These are phyloP conservation scores for Ascochyta clinopodiicola DNA, from an alignment of 2,329 filamentous ascomycete species.

Conservation along the genomic window DNA sequence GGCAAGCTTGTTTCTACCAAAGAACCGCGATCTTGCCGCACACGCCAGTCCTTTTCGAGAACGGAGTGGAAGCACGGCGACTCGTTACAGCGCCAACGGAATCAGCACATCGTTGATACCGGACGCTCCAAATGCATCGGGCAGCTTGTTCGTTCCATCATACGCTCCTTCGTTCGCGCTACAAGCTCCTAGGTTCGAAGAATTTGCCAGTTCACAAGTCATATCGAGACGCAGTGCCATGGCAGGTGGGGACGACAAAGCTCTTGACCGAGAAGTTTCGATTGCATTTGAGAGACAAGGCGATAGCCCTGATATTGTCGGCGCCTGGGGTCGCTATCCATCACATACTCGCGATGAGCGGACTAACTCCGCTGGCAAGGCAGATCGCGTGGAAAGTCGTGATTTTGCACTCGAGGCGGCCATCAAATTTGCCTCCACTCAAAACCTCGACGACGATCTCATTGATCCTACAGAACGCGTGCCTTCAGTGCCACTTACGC, in stretches of 20 bases:
- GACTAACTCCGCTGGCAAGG: slow-evolving; percentile 47
- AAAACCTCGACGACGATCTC: slow-evolving; percentile 26
- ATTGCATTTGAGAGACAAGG: slow-evolving; percentile 36
- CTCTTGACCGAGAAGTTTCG: slow-evolving; percentile 19
- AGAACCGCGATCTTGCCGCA: slow-evolving; percentile 39
- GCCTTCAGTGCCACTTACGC: slow-evolving; percentile 25
- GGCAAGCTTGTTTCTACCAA: slow-evolving; percentile 41
- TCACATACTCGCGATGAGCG: slow-evolving; percentile 54
- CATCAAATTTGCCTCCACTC: slow-evolving; percentile 31
- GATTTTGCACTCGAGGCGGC: slow-evolving; percentile 52
- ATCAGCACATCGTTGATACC: background rate
- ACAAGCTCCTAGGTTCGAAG: background rate
- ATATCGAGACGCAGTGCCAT: slow-evolving; percentile 32
- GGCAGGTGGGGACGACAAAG: slow-evolving; percentile 12
- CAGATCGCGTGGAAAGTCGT: slow-evolving; percentile 49
- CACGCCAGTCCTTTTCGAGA: slow-evolving; percentile 41
- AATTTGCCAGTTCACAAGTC: background rate
- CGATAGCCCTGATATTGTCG: slow-evolving; percentile 34
- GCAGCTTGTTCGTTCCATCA: background rate
- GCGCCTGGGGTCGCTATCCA: slow-evolving; percentile 56
- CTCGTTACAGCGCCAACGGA: slow-evolving; percentile 7
- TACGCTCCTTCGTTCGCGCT: background rate
- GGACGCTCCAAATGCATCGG: background rate
- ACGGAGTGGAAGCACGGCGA: slow-evolving; percentile 35
- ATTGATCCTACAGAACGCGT: slow-evolving; percentile 36